Percentiles rank a stretch among this genome's conserved stretches.
These are phyloP conservation scores for Begonia loranthoides DNA, from an alignment of 306 rosid species.

Conservation along the genomic window DNA sequence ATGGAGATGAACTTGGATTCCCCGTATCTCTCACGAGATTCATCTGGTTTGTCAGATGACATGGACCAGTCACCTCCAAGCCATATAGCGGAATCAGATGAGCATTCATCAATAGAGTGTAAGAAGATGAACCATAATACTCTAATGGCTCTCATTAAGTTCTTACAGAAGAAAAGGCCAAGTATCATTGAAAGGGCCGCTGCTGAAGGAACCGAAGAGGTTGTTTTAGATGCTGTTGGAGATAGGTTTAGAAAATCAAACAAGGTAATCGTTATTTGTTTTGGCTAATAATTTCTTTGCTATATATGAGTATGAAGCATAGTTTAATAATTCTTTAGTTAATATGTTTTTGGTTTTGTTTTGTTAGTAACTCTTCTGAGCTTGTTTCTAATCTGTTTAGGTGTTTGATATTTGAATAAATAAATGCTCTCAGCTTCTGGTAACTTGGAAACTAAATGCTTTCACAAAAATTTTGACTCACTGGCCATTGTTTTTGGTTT, in stretches of 20 bases:
- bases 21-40: constrained; percentile 54
- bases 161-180: constrained; percentile 75
- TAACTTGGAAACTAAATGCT: neutral
- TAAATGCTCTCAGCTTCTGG: neutral
- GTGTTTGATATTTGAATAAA: neutral
- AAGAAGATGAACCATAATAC: constrained; percentile 83
- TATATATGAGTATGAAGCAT: neutral
- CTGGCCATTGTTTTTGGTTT: constrained; percentile 11
- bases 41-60: constrained; percentile 81
- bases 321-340: neutral
- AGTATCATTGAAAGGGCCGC: constrained; percentile 83
- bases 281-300: neutral
- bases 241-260: constrained; percentile 64
- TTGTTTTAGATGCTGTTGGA: constrained; percentile 85
- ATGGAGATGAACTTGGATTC: constrained; percentile 53
- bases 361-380: too few species aligned
- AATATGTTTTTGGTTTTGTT: neutral
- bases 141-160: constrained; percentile 96
- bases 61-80: constrained; percentile 40
- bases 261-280: constrained; percentile 42
- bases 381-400: neutral
- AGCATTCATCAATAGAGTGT: constrained; percentile 56
- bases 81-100: constrained; percentile 49
- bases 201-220: constrained; percentile 97
- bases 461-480: neutral